These are phyloP conservation scores for Rhodotorula sp. DNA, from an alignment of 1,284 basidiomycete species.

Conservation along the genomic window DNA sequence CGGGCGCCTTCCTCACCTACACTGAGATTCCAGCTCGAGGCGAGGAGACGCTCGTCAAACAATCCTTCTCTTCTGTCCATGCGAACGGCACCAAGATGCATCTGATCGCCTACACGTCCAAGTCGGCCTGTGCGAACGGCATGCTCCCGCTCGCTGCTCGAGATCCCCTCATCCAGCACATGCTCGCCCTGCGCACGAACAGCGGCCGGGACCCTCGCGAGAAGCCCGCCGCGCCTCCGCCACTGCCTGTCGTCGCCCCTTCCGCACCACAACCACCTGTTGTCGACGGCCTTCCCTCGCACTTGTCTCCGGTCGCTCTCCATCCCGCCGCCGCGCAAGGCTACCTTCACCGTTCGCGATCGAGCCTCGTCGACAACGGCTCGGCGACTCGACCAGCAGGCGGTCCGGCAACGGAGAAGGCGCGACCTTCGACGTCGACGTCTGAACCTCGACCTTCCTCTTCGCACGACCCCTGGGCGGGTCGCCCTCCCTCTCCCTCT, in stretches of 20 bases:
- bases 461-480: background rate
- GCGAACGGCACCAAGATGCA: conserved; percentile 40
- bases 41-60: conserved; percentile 41
- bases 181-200: conserved; percentile 23
- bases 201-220: conserved; percentile 19
- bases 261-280: too few species aligned
- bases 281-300: background rate
- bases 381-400: background rate
- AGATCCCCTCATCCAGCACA: conserved; percentile 35
- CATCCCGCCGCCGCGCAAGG: background rate
- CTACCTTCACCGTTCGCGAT: background rate
- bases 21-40: conserved; percentile 38
- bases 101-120: conserved; percentile 42
- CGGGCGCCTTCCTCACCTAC: conserved; percentile 45
- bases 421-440: background rate
- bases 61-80: conserved; percentile 42
- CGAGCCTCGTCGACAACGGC: background rate
- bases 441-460: conserved; percentile 2
- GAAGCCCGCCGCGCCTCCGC: background rate
- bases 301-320: background rate
- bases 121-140: conserved; percentile 21
- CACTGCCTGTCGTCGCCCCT: background rate
- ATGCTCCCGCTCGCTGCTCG: conserved; percentile 28
- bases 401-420: background rate
- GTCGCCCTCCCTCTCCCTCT: background rate